Base-by-base conservation (phyloP, 2,329 filamentous ascomycete genomes). In the Fusarium buharicum region DNA sequence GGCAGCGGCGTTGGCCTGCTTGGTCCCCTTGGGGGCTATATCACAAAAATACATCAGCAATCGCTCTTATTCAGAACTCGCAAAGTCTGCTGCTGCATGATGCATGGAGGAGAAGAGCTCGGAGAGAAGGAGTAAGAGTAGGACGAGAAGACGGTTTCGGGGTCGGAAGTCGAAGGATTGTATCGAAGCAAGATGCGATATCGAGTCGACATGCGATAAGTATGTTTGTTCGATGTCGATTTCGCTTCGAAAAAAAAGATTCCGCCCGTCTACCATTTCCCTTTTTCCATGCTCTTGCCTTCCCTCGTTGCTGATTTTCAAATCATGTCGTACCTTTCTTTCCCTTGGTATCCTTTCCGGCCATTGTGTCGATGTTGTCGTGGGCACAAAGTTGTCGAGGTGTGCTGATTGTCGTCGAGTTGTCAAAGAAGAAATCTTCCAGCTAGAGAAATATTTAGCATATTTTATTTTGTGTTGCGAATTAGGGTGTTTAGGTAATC, bases 1-100 rank as follows among this genome's bases (percentile, higher is more conserved):
- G 75, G 95, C 91, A 79, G 95, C 95, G 78, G 90, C 89, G 76
- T 89, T 90, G 83, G 95, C 95, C 88, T 96, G 89, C 87, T 95
- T 95, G 80, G 83, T 77, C 76, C 84, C 84, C 81, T 86, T 87
- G 72, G 82, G 76, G 73, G 82, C 86, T 88, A 76, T 80, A 76
- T 69, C 72, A 76, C 72, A 79, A 50, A 74, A 80, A 75, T 8
- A 82, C 84, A 89, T 89, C 86, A 89, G 86, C 86, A 89, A 87
- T 88, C 86, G 86, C 86, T 81, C 86, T 87, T 81, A 72, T 74
- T 79, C 72, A 86, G 85, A 88, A 89, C 86, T 89, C 86, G 86
- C 86, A 89, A 89, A 86, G 84, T 86, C 86, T 89, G 86, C 86
- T 89, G 82, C 83, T 88, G 86, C 86, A 86, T 82, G 81, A 83